Base-by-base conservation (phyloP, 2,329 filamentous ascomycete species). In the Calonectria naviculata region DNA sequence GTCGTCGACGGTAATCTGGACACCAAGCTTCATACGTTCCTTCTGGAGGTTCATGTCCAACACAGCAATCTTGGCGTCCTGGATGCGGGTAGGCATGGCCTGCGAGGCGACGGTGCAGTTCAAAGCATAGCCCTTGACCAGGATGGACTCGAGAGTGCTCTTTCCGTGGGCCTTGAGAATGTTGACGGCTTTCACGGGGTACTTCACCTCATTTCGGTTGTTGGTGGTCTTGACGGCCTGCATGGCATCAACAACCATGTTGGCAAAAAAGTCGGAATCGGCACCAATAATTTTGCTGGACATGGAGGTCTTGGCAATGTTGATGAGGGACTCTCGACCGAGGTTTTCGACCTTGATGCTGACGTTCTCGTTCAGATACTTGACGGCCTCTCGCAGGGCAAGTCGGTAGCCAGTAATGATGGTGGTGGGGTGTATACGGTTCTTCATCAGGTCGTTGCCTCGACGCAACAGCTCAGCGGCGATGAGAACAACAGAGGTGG, bases 101-200 rank as follows among this genome's bases (percentile, higher is more conserved):
- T 99, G 97, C 68, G 95, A 98, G 66, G 97, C 97, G 70, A 99
- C 95, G 42, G 97, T 99, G 89, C 97, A 99, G 89, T 99, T 99
- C 80, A 99, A 87, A 69, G 97, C 97, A 83, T 99, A 99, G 67
- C 97, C 97, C 87, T 97, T 97, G 81, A 99, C 93, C 58, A 99
- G 88, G 28, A 97, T 85, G 13, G 95, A 98, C 86, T 99, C 97
- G 46, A 91, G 90, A 24, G 92, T 90, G 80, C 94, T 95, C 90
- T 98, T 98, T 81, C 97, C 97, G 83, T 99, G 97, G 42, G 97
- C 97, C 88, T 99, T 99, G 76, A 99, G 92, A 73, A 99, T 95
- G 84, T 99, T 99, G 83, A 99, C 97, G 24, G 97, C 97, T 89
- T 99, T 99, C 80, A 99, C 97, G 5, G 97, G 97, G 85, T 98